Evolutionary conservation across 2,329 filamentous ascomycete species (phyloP), one percentile per base, ranked within the genome.

Genomic region (Phoma herbarum): DNA sequence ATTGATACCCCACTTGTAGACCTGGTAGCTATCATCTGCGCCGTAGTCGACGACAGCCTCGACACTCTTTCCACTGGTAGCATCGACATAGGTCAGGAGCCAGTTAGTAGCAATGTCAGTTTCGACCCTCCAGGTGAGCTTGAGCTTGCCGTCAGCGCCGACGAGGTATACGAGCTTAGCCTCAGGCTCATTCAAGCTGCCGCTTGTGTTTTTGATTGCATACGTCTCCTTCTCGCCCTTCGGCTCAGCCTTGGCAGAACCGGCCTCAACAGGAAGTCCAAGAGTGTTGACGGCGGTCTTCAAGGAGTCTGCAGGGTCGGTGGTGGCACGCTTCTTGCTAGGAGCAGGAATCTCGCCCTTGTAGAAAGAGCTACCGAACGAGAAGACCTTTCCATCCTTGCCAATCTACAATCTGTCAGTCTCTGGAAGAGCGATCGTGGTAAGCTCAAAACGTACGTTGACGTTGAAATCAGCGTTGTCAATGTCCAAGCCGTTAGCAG

Each of bases 401-500:
- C 75, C 83, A 64, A 86, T 76, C 83, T 84, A 42, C 35, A 4
- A 35, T 39, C 18, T 28, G 37, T 59, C 6, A 60, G 31, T 48
- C 14, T 43, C 12, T 33, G 25, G 0, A 14, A n/a, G 7, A 11
- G 25, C 10, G 10, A 18, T n/a, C 6, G 7, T 3, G 2, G 2
- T 4, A 4, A 1, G n/a, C 1, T 7, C 18, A 33, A 35, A 12
- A 77, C 83, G 76, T 64, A 86, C 83, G 61, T 87, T 87, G 46
- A 87, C 83, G 52, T 86, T 85, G 67, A 86, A 84, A 65, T 85
- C 82, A 1, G 82, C 83, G 65, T 87, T 87, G 64, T 86, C 85
- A 60, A 87, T 81, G 60, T 86, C 85, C 31, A 86, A 70, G 0
- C 82, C 84, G 53, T 86, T 82, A 7, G 78, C 74, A 0, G 84